These are phyloP conservation scores for Leishmania aethiopica DNA, from an alignment of 208 protist genomes.

Conservation along the genomic window DNA sequence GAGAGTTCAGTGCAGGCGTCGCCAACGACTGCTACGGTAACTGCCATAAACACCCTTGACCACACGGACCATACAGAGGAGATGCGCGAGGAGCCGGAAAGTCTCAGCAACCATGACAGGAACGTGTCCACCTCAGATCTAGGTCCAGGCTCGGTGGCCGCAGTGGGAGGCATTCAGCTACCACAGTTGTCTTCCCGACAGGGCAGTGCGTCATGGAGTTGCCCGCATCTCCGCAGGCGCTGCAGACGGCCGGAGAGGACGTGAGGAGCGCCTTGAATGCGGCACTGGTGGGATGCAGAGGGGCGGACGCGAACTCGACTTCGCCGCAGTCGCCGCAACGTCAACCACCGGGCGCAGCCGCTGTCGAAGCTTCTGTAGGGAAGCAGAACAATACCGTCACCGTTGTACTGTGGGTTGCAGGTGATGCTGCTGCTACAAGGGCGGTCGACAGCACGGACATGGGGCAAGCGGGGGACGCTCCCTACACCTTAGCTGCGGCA, in stretches of 20 bases:
- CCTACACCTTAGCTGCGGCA: background rate
- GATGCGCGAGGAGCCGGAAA: background rate
- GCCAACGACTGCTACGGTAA: background rate
- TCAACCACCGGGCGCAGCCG: too few relatives aligned
- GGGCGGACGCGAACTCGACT: background rate
- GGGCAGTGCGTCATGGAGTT: background rate
- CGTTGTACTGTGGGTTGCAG: conserved; percentile 24
- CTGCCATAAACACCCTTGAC: too few relatives aligned
- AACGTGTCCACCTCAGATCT: background rate
- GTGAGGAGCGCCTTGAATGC: background rate
- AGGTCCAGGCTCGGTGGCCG: background rate
- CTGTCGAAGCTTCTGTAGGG: background rate
- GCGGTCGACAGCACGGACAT: background rate
- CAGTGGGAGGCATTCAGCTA: conserved; percentile 1
- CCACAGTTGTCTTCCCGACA: background rate
- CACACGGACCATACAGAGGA: background rate
- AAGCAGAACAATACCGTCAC: conserved; percentile 7
- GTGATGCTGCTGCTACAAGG: background rate
- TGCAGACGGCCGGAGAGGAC: background rate
- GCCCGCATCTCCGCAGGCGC: background rate
- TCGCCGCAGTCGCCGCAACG: background rate
- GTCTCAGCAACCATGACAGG: background rate
- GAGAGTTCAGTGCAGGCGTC: background rate
- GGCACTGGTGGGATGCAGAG: background rate
- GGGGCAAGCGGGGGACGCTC: background rate